Base-by-base conservation (phyloP, 2,329 filamentous ascomycete genomes). In the Ustilaginoidea virens region DNA sequence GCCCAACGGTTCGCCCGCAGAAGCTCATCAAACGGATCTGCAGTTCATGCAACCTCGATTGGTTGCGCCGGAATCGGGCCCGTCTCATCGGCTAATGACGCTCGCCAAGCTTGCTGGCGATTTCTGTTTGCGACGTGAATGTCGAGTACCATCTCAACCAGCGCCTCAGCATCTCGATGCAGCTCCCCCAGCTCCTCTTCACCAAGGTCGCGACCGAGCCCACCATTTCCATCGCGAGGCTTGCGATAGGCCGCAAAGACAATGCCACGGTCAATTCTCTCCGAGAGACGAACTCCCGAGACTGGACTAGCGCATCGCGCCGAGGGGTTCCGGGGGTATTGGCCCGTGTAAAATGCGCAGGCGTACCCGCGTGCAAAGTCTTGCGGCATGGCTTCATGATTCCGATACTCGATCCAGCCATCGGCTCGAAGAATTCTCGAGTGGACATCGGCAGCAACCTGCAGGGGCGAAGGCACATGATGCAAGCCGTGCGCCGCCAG, bases 231-330 rank as follows among this genome's bases (percentile, higher is more conserved):
- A 6, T 42, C 44, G 23, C 52, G 49, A 11, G 62, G 60, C 35
- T 61, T 61, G 14, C 64, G 55, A 37, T 69, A 70, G 0, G 63
- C 66, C 1, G 65, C 66, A 31, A 71, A 71, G 5, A 70, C 59
- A 33, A 71, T 62, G 25, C 66, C 66, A 18, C 62, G 55, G 37
- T 68, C 60, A 29, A 55, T 52, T 33, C 35, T 39, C 39, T 34
- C 38, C 30, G 33, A 44, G 20, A 34, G 30, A 19, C 30, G 41
- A 19, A 32, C 37, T 30, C 37, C 40, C 7, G 44, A 45, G 10
- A 44, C 40, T 10, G 44, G 46, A 25, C 33, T 42, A 28, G 38
- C 42, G 16, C 34, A 37, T 18, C 39, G 38, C 23, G 39, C 37
- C 5, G 47, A 48, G 8, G 38, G 38, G 7, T 32, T 38, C 32